Evolutionary conservation across 2,329 filamentous ascomycete genomes (phyloP).

Genomic region (Pseudogymnoascus pannorum): DNA sequence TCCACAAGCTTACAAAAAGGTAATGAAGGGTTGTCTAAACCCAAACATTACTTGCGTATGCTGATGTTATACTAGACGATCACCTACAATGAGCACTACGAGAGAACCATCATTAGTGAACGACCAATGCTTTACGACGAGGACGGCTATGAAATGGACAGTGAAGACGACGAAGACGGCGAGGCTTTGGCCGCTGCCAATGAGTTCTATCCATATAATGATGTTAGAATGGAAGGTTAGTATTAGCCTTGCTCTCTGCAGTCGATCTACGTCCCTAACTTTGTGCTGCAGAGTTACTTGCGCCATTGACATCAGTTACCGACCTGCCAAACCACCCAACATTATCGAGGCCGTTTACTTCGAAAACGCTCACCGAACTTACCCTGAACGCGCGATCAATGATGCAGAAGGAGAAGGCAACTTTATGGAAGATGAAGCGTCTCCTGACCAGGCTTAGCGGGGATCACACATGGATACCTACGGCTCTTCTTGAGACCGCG

Average conservation of each 20-base stretch:
- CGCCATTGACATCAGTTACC: conserved; percentile 66
- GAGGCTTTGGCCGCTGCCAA: conserved; percentile 53
- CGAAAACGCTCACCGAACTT: conserved; percentile 64
- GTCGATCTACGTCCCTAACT: conserved; percentile 20
- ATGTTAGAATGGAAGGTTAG: conserved; percentile 64
- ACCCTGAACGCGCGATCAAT: conserved; percentile 61
- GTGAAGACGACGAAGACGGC: conserved; percentile 60
- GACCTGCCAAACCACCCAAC: conserved; percentile 69
- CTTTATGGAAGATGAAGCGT: conserved; percentile 67
- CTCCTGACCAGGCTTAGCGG: conserved; percentile 67
- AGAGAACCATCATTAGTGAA: conserved; percentile 63
- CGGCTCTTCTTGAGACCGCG: conserved; percentile 48
- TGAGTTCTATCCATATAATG: conserved; percentile 67
- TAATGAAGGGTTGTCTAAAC: conserved; percentile 30
- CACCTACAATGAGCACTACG: conserved; percentile 61
- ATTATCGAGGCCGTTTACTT: conserved; percentile 66
- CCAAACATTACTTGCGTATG: conserved; percentile 12
- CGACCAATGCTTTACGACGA: conserved; percentile 69
- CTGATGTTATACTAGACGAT: conserved; percentile 45
- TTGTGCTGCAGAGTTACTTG: conserved; percentile 55
- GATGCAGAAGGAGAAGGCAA: conserved; percentile 66
- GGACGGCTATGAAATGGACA: conserved; percentile 70
- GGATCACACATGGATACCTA: conserved; percentile 63
- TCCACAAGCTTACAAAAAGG: conserved; percentile 65
- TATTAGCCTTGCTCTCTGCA: conserved; percentile 13